Base-by-base conservation (phyloP, 148 eudicot species). In the Mesembryanthemum crystallinum region DNA sequence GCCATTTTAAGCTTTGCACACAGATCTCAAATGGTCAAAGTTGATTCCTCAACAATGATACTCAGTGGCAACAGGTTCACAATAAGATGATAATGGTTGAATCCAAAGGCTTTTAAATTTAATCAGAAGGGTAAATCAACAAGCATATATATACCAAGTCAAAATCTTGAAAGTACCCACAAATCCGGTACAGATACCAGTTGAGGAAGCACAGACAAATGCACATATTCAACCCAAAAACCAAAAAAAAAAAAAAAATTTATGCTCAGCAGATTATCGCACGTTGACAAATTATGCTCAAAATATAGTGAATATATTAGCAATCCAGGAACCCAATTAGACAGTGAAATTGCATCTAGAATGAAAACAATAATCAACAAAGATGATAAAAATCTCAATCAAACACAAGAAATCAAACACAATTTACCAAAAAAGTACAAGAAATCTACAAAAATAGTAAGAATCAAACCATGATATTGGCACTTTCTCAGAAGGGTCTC, bases 401-500 rank as follows among this genome's bases (percentile, higher is more conserved):
- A 69, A 21, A 35, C 64, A 58, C 49, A 24, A 15, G 4, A 32
- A 47, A 55, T 1, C 74, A 67, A 42, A 13, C 49, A 9, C 11
- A 45, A 8, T 45, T 8, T 45, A 8, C 0, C 49, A 45, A 45
- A 45, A 45, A 23, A 47, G 14, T 11, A 9, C 1, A 57, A 1
- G 0, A 54, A n/a, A 54, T 45, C 49, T 8, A 10, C 11, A 77
- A 45, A 45, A 52, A 60, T 24, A 64, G 27, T 1, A 12, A 37
- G 39, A 76, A 62, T 1, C 74, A 67, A 33, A 87, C 89, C 87
- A 77, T 86, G 86, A 75, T 88, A 88, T 39, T 83, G 85, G 83
- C 91, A 88, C 51, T 84, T 86, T n/a, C 87, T 82, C 12, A 88
- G 79, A 8, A 84, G 83, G 72, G 86, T 76, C 10, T 84, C 82